Evolutionary conservation across 73 alveolate genomes (phyloP).

Genomic region (Diophrys appendiculata): DNA sequence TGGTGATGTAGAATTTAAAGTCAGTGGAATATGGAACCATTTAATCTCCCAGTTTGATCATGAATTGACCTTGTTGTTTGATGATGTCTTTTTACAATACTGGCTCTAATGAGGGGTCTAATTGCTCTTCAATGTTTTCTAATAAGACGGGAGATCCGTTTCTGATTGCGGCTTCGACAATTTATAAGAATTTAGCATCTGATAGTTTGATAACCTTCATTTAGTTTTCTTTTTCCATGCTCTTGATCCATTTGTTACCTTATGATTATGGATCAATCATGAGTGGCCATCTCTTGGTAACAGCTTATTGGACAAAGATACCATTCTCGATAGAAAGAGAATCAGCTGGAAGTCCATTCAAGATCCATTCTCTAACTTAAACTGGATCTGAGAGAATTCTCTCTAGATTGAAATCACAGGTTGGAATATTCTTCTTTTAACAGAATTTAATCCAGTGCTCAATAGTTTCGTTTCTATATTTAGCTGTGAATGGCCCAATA

Average conservation of each 20-base stretch:
- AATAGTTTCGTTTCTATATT: constrained; percentile 90
- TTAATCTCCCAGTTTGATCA: constrained; percentile 96
- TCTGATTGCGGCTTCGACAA: constrained; percentile 96
- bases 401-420: constrained; percentile 81
- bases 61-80: constrained; percentile 93
- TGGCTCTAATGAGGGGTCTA: constrained; percentile 99
- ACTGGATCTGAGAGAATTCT: constrained; percentile 95
- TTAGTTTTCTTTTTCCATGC: constrained; percentile 93
- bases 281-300: constrained; percentile 99
- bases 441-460: constrained; percentile 76
- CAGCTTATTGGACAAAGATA: constrained; percentile 79
- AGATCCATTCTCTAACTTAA: constrained; percentile 92
- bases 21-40: constrained; percentile 96
- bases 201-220: constrained; percentile 92
- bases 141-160: constrained; percentile 96
- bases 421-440: constrained; percentile 70
- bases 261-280: constrained; percentile 99
- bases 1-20: constrained; percentile 97
- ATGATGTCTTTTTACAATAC: constrained; percentile 92
- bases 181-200: constrained; percentile 94
- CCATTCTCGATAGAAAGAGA: constrained; percentile 99
- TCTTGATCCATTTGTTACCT: constrained; percentile 99
- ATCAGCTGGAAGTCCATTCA: constrained; percentile 96
- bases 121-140: constrained; percentile 98
- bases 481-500: constrained; percentile 99